A percentile compares a stretch with the other conserved stretches of the same genome.
These are phyloP conservation scores for Crucibulum laeve DNA, from an alignment of 768 basidiomycete species.

Conservation along the genomic window DNA sequence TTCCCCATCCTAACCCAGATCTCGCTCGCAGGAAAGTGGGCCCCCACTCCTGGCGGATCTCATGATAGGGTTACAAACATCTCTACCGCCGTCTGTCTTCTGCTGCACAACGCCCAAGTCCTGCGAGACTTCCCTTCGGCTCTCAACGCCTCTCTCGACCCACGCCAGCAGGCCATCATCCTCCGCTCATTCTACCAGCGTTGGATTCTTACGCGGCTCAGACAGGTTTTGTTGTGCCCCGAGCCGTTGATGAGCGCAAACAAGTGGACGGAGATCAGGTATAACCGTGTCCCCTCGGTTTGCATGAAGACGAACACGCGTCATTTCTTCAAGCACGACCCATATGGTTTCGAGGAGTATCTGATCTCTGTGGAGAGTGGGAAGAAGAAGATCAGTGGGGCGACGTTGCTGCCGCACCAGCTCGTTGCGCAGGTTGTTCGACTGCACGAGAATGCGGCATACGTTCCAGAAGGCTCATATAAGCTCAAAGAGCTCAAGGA, in stretches of 20 bases:
- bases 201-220: conserved; percentile 55
- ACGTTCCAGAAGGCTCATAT: neutral
- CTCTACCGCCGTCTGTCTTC: conserved; percentile 53
- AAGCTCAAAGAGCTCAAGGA: conserved; percentile 20
- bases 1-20: conserved; percentile 34
- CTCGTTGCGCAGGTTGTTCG: conserved; percentile 37
- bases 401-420: conserved; percentile 63
- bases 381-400: conserved; percentile 55
- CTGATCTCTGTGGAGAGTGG: conserved; percentile 53
- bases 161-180: conserved; percentile 25
- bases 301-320: conserved; percentile 59
- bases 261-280: conserved; percentile 53
- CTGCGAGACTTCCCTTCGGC: conserved; percentile 24
- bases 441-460: neutral
- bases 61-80: conserved; percentile 67
- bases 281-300: conserved; percentile 53
- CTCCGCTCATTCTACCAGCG: conserved; percentile 57
- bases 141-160: conserved; percentile 19
- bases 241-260: conserved; percentile 62
- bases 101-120: conserved; percentile 39
- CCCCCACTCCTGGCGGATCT: conserved; percentile 50
- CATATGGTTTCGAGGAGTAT: conserved; percentile 53
- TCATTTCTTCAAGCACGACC: conserved; percentile 55
- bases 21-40: conserved; percentile 68
- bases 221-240: conserved; percentile 38